Conservation (phyloP, 768 basidiomycete genomes). For the Rhizopogon vulgaris region DNA sequence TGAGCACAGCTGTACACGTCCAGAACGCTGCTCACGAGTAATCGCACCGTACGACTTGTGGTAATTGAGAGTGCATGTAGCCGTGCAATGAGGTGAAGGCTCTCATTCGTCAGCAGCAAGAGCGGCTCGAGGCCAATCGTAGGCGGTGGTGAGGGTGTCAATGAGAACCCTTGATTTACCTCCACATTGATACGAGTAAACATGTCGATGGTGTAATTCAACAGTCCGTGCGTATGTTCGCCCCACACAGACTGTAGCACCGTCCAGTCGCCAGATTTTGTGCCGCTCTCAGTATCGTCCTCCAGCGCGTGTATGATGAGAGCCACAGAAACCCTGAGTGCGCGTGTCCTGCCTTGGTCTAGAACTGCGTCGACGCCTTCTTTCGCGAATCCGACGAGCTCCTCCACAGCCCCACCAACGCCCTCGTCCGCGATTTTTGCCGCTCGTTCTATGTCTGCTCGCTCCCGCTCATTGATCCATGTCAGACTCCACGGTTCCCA, state of each 20-base stretch:
- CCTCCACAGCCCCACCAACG: constrained; percentile 54
- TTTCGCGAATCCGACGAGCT: constrained; percentile 32
- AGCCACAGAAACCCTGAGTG: constrained; percentile 57
- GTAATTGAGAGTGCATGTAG: constrained; percentile 44
- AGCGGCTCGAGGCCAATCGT: constrained; percentile 44
- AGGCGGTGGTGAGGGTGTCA: constrained; percentile 29
- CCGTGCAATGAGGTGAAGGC: constrained; percentile 43
- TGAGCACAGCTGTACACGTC: constrained; percentile 55
- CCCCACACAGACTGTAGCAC: constrained; percentile 56
- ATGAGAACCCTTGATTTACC: constrained; percentile 45
- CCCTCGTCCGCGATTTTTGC: constrained; percentile 69
- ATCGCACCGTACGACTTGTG: constrained; percentile 43
- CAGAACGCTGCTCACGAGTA: constrained; percentile 36
- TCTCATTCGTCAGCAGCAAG: constrained; percentile 47
- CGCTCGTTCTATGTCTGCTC: constrained; percentile 50
- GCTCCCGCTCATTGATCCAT: constrained; percentile 55
- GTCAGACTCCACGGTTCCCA: constrained; percentile 58
- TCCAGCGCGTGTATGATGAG: constrained; percentile 48
- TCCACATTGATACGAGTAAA: constrained; percentile 45
- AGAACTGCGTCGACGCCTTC: constrained; percentile 34
- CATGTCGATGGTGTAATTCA: constrained; percentile 50
- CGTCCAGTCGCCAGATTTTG: constrained; percentile 40
- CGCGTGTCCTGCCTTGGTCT: constrained; percentile 47
- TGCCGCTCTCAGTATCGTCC: constrained; percentile 30
- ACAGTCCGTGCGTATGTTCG: constrained; percentile 50